These are phyloP conservation scores for Saturnispora bothae DNA, from an alignment of 805 yeast genomes.

Conservation along the genomic window DNA sequence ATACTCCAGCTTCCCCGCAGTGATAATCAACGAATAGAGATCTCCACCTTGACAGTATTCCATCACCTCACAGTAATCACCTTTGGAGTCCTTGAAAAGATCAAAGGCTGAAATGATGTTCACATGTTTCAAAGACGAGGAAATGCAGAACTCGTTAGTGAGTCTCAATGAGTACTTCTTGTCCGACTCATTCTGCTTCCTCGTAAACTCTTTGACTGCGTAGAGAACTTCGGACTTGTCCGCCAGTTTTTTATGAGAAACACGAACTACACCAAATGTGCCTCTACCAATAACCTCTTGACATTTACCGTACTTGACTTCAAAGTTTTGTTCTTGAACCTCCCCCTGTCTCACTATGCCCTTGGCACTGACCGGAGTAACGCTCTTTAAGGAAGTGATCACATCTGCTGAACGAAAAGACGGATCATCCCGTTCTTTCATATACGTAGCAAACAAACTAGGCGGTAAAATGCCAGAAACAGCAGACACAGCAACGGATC, in stretches of 20 bases:
- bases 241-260: constrained; percentile 58
- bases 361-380: constrained; percentile 1
- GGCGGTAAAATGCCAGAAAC: constrained; percentile 56
- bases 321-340: constrained; percentile 37
- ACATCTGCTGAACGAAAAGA: neutral
- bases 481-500: constrained; percentile 65
- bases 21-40: constrained; percentile 59
- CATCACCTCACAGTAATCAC: constrained; percentile 79
- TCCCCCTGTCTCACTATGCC: neutral
- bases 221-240: constrained; percentile 37
- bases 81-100: constrained; percentile 68
- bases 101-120: constrained; percentile 74
- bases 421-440: constrained; percentile 27
- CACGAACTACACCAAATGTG: constrained; percentile 85
- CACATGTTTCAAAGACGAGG: constrained; percentile 65
- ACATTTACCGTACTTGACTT: constrained; percentile 86
- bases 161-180: constrained; percentile 61
- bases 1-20: constrained; percentile 69
- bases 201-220: constrained; percentile 83
- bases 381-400: neutral
- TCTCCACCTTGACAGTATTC: constrained; percentile 81
- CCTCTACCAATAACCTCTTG: constrained; percentile 93
- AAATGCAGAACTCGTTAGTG: constrained; percentile 75
- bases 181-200: constrained; percentile 48
- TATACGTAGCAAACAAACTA: constrained; percentile 58